Percentiles rank a stretch among this genome's conserved stretches.
These are phyloP conservation scores for Colletotrichum melonis DNA, from an alignment of 2,329 filamentous ascomycete genomes.

Conservation along the genomic window DNA sequence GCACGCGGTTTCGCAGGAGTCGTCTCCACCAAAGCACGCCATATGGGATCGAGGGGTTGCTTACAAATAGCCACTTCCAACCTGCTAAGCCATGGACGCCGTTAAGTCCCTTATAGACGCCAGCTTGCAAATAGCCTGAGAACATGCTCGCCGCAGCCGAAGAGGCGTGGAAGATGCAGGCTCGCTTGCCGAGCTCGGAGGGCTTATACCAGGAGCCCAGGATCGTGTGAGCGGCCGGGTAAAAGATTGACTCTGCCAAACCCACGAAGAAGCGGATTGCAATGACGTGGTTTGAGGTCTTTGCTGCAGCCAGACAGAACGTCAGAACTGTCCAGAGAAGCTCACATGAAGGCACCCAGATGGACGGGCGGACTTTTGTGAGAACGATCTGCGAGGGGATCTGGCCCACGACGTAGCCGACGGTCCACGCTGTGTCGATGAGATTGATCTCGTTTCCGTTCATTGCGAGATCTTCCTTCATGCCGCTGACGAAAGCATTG, in stretches of 20 bases:
- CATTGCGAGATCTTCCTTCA: constrained; percentile 42
- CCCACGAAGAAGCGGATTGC: constrained; percentile 57
- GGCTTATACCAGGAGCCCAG: constrained; percentile 57
- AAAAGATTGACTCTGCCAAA: constrained; percentile 51
- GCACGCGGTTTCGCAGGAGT: background rate
- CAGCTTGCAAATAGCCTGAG: constrained; percentile 66
- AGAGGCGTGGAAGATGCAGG: constrained; percentile 59
- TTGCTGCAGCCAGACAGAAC: constrained; percentile 26
- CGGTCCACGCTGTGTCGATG: constrained; percentile 39
- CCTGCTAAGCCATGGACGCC: constrained; percentile 55
- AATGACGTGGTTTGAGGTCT: constrained; percentile 49
- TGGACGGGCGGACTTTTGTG: constrained; percentile 42
- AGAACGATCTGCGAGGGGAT: constrained; percentile 44
- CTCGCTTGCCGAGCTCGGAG: constrained; percentile 59
- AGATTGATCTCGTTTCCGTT: constrained; percentile 43
- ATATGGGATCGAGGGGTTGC: background rate
- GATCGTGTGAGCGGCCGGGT: constrained; percentile 43
- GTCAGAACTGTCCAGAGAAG: constrained; percentile 39
- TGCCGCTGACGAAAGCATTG: constrained; percentile 43
- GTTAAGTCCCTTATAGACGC: constrained; percentile 61
- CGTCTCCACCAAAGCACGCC: constrained; percentile 3
- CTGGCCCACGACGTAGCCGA: constrained; percentile 41
- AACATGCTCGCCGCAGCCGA: constrained; percentile 66
- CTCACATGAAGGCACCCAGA: constrained; percentile 44
- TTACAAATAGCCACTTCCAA: constrained; percentile 52